These are phyloP conservation scores for Croton setiger DNA, from an alignment of 441 rosid genomes.

Conservation along the genomic window DNA sequence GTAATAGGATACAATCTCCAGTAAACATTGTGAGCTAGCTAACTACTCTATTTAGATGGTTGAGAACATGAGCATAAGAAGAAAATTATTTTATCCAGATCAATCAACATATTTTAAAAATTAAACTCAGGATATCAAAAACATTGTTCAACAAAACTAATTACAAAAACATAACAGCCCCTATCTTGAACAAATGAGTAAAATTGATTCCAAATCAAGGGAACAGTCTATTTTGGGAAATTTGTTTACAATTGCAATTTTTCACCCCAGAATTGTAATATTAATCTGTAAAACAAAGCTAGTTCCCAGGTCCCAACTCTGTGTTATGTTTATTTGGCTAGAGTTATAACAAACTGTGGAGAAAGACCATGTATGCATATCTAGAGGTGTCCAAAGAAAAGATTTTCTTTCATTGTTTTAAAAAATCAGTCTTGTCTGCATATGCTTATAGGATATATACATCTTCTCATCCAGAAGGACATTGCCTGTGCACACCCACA, in stretches of 20 bases:
- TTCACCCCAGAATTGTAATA: not conserved
- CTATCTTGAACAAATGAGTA: not conserved
- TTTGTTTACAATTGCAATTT: not conserved
- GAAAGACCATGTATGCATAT: not conserved
- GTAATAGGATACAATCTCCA: not conserved
- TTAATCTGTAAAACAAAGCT: not conserved
- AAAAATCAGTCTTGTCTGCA: not conserved
- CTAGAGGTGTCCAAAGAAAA: not conserved
- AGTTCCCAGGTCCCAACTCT: not conserved
- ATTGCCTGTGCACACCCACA: not conserved
- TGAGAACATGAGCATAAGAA: slow-evolving; percentile 1
- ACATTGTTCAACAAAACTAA: no score
- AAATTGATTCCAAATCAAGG: no score
- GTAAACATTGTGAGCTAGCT: not conserved
- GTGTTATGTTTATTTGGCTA: not conserved
- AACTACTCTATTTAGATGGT: not conserved
- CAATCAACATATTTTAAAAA: not conserved
- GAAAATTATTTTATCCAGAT: not conserved
- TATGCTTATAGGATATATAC: not conserved
- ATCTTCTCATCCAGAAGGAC: not conserved
- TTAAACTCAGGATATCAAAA: not conserved
- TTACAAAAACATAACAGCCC: not conserved
- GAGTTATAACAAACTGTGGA: not conserved
- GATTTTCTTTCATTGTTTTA: not conserved
- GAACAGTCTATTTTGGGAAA: not conserved